Base-by-base conservation (phyloP, 129 eudicot species). In the Lactuca saligna region DNA sequence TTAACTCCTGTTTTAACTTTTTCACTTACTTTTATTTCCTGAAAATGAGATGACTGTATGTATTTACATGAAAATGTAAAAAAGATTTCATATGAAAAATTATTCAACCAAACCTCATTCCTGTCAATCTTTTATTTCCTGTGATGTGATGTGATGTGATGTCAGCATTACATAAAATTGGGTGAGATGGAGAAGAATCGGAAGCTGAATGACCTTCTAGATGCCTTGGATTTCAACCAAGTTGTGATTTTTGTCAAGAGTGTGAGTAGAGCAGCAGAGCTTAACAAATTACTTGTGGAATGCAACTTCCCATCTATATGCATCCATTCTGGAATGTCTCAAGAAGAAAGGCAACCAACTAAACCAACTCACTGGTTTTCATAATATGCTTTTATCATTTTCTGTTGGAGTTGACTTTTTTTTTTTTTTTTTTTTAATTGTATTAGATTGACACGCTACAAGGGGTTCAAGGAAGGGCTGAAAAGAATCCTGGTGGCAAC, bases 291-390 rank as follows among this genome's bases (percentile, higher is more conserved):
- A 46, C 94, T 91, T 16, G 88, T 86, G 50, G 96, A 91, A 72
- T 91, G 97, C 79, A 91, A 91, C 68, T 91, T 91, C 37, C 97
- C 97, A 57, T 91, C 97, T 33, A 91, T 91, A 3, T 88, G 96
- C 74, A 91, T 91, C 64, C 97, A 91, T 66, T 91, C 97, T 69
- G 97, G 97, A 50, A 91, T 91, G 97, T 79, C 97, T 13, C 97
- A 91, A 69, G 97, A 91, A 80, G 97, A 91, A 78, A 91, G 97
- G 97, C 73, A 46, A 32, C 39, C 13, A 58, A 58, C n/a, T 14
- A 14, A 29, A 12, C 38, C 15, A 7, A 44, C 32, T 31, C 25
- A 0, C 6, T 4, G 4, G 8, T 9, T 14, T 49, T 31, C 8
- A 46, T 49, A 32, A 32, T 4, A 66, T 13, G 48, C 15, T 17